A percentile compares a stretch with the other conserved stretches of the same genome.
Conservation (phyloP, 768 basidiomycete species). For the Boletus reticulatus region DNA sequence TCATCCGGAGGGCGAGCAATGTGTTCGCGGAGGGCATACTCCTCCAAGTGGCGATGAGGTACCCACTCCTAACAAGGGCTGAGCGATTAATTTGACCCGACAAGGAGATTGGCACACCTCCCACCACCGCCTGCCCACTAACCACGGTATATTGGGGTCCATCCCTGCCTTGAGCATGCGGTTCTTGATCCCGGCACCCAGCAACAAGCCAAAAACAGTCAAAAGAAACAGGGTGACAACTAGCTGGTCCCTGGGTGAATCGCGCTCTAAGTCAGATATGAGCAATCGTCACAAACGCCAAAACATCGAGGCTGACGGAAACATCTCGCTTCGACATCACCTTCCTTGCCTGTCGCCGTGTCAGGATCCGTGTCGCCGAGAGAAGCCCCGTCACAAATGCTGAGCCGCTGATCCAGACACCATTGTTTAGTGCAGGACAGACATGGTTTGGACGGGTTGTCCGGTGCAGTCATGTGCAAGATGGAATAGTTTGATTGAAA, state of each 20-base stretch:
- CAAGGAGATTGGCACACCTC: slow-evolving; percentile 52
- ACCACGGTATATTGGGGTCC: slow-evolving; percentile 61
- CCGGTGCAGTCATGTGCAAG: slow-evolving; percentile 72
- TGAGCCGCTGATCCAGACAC: slow-evolving; percentile 89
- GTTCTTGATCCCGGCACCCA: slow-evolving; percentile 81
- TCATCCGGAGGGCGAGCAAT: slow-evolving; percentile 29
- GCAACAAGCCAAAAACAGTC: slow-evolving; percentile 80
- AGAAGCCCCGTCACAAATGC: slow-evolving; percentile 77
- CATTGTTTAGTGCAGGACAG: slow-evolving; percentile 93
- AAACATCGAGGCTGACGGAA: slow-evolving; percentile 69
- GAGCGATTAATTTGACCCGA: slow-evolving; percentile 19
- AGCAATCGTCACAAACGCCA: slow-evolving; percentile 29
- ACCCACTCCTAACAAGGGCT: slow-evolving; percentile 31
- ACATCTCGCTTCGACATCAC: slow-evolving; percentile 93
- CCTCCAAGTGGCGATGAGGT: slow-evolving; percentile 53
- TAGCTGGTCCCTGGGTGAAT: slow-evolving; percentile 93
- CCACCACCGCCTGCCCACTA: slow-evolving; percentile 73
- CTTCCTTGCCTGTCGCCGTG: slow-evolving; percentile 91
- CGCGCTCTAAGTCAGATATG: slow-evolving; percentile 62
- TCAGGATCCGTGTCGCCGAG: slow-evolving; percentile 89
- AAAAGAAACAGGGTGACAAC: slow-evolving; percentile 90
- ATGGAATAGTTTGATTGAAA: slow-evolving; percentile 87
- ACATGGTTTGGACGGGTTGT: slow-evolving; percentile 87
- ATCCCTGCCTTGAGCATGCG: slow-evolving; percentile 80
- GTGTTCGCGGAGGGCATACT: slow-evolving; percentile 46